phyloP scores from a whole-genome alignment of 768 basidiomycete genomes.

The Boletus tylopilopsis region DNA sequence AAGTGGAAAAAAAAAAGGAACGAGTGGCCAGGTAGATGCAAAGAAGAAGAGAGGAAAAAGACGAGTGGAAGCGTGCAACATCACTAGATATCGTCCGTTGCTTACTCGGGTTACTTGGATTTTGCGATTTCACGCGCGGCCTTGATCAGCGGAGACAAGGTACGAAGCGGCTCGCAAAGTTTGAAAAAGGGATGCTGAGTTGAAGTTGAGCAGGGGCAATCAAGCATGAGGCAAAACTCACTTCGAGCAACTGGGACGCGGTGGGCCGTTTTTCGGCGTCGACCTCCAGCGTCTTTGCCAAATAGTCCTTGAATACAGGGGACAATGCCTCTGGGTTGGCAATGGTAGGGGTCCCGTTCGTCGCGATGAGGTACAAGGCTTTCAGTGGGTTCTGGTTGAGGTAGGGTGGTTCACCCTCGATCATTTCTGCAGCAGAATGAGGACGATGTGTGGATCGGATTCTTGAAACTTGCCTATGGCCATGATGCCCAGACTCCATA shows the following conservation, averaged over 20 bases:
- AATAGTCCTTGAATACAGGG: slow-evolving; percentile 82
- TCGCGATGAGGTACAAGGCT: slow-evolving; percentile 96
- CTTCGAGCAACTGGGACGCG: slow-evolving; percentile 76
- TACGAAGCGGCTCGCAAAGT: slow-evolving; percentile 80
- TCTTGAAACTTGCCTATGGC: slow-evolving; percentile 68
- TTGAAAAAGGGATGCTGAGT: slow-evolving; percentile 83
- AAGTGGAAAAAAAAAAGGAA: slow-evolving; percentile 9
- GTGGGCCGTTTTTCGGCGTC: slow-evolving; percentile 92
- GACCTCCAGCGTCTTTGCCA: slow-evolving; percentile 86
- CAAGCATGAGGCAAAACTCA: slow-evolving; percentile 32
- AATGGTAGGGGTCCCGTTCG: slow-evolving; percentile 95
- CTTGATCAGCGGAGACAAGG: slow-evolving; percentile 86
- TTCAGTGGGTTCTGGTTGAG: slow-evolving; percentile 96
- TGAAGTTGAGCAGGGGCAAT: slow-evolving; percentile 2
- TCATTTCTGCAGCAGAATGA: slow-evolving; percentile 68
- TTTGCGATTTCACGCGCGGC: slow-evolving; percentile 86
- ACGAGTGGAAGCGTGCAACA: neutral
- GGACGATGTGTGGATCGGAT: neutral
- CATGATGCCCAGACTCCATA: slow-evolving; percentile 97
- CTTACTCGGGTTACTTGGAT: slow-evolving; percentile 34
- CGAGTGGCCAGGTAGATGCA: slow-evolving; percentile 23
- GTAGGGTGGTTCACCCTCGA: slow-evolving; percentile 96
- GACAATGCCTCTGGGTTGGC: slow-evolving; percentile 83
- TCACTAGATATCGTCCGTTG: slow-evolving; percentile 15
- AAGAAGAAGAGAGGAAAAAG: slow-evolving; percentile 2